Evolutionary conservation across 2,329 filamentous ascomycete genomes (phyloP).

Genomic region (Corinectria fuckeliana): DNA sequence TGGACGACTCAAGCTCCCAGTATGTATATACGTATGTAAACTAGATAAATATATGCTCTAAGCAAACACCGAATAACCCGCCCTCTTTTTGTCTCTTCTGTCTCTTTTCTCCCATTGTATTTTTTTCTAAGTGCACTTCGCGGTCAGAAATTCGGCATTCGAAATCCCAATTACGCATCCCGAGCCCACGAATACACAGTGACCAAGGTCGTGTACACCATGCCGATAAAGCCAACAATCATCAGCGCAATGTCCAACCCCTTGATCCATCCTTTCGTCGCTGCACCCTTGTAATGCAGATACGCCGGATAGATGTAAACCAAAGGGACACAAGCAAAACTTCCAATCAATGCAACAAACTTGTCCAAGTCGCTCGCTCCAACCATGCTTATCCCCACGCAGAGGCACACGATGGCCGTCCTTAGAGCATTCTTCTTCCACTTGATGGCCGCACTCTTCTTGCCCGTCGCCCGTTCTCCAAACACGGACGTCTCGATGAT

Average conservation of each 20-base stretch:
- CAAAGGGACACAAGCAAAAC: constrained; percentile 75
- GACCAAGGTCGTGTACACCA: constrained; percentile 74
- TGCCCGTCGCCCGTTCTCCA: constrained; percentile 68
- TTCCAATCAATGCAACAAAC: constrained; percentile 77
- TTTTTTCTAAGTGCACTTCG: background rate
- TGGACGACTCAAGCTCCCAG: background rate
- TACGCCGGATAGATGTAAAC: constrained; percentile 80
- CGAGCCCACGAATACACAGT: constrained; percentile 54
- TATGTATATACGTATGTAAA: background rate
- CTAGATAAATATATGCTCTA: background rate
- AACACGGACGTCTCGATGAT: constrained; percentile 75
- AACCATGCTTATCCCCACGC: constrained; percentile 65
- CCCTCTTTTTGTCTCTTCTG: constrained; percentile 7
- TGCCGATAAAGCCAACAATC: constrained; percentile 66
- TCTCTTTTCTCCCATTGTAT: background rate
- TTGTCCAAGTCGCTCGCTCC: constrained; percentile 75
- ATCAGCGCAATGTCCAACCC: constrained; percentile 68
- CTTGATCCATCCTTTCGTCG: constrained; percentile 62
- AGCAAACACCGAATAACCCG: background rate
- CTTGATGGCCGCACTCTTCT: constrained; percentile 68
- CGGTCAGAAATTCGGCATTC: background rate
- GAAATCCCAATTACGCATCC: constrained; percentile 26
- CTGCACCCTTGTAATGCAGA: constrained; percentile 72
- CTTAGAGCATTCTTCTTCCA: constrained; percentile 79
- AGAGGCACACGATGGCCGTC: constrained; percentile 61